Evolutionary conservation across 495 filamentous ascomycete species (phyloP).

Genomic region (Aspergillus bertholletiae): DNA sequence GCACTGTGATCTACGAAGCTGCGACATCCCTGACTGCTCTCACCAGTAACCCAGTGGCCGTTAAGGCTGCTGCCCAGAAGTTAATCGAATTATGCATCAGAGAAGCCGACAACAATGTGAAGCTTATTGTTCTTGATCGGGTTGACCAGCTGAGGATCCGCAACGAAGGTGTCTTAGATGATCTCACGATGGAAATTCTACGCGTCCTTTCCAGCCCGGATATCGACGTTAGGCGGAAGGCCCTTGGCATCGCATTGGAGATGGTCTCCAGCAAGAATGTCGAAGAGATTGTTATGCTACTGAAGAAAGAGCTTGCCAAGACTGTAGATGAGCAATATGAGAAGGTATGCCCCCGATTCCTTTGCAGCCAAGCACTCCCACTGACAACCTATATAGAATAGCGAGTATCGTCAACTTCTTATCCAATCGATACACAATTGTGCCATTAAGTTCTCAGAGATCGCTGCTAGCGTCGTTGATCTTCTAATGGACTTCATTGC

Average conservation of each 20-base stretch:
- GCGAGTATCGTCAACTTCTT: slow-evolving; percentile 90
- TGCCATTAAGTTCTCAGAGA: slow-evolving; percentile 98
- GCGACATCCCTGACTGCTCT: slow-evolving; percentile 95
- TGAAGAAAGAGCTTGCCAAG: slow-evolving; percentile 97
- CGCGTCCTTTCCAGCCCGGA: slow-evolving; percentile 95
- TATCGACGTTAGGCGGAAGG: slow-evolving; percentile 92
- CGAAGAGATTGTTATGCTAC: slow-evolving; percentile 90
- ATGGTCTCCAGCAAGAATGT: slow-evolving; percentile 99
- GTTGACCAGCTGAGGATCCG: slow-evolving; percentile 87
- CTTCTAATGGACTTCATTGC: slow-evolving; percentile 99
- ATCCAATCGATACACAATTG: slow-evolving; percentile 98
- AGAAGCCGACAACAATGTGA: slow-evolving; percentile 98
- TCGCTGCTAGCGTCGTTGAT: slow-evolving; percentile 93
- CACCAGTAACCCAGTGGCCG: slow-evolving; percentile 94
- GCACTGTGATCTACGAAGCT: slow-evolving; percentile 96
- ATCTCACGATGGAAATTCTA: slow-evolving; percentile 96
- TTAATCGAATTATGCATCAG: slow-evolving; percentile 96
- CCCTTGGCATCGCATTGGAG: slow-evolving; percentile 85
- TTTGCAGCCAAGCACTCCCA: neutral
- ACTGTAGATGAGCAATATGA: slow-evolving; percentile 98
- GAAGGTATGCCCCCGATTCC: slow-evolving; percentile 50
- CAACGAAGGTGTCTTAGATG: slow-evolving; percentile 91
- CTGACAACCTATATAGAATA: slow-evolving; percentile 57
- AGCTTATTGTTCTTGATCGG: slow-evolving; percentile 93
- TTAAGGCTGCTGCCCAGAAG: slow-evolving; percentile 93